Conservation (phyloP, 2,329 filamentous ascomycete genomes). For the Alternaria brassicae region DNA sequence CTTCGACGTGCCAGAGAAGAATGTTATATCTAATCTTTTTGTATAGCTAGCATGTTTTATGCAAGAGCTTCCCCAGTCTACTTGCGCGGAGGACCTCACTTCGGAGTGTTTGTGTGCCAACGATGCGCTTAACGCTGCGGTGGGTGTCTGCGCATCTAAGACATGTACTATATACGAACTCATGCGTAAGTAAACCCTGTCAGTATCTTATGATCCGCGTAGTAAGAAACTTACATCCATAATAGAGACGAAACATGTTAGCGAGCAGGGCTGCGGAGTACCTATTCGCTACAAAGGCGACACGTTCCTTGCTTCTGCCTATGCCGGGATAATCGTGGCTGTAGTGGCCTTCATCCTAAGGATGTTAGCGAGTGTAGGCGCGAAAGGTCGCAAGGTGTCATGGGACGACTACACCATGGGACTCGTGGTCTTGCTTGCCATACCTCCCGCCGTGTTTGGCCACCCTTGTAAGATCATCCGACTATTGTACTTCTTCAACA, state of each 20-base stretch:
- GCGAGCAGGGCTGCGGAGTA: constrained; percentile 44
- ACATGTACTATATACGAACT: constrained; percentile 49
- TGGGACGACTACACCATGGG: constrained; percentile 51
- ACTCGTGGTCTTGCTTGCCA: constrained; percentile 45
- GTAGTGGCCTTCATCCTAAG: constrained; percentile 44
- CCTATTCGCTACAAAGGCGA: constrained; percentile 46
- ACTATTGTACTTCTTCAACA: too few species aligned
- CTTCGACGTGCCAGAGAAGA: not conserved
- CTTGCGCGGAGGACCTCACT: constrained; percentile 49
- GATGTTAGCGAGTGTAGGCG: constrained; percentile 44
- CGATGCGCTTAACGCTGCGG: constrained; percentile 36
- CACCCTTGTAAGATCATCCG: constrained; percentile 1
- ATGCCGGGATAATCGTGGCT: constrained; percentile 41
- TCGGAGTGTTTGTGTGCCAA: constrained; percentile 52
- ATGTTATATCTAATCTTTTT: constrained; percentile 5
- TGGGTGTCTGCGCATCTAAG: constrained; percentile 46
- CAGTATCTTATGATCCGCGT: not conserved
- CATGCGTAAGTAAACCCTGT: constrained; percentile 29
- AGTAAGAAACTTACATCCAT: not conserved
- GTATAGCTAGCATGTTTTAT: constrained; percentile 29
- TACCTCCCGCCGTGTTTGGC: constrained; percentile 32
- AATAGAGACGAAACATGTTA: constrained; percentile 50
- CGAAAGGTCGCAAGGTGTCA: constrained; percentile 45
- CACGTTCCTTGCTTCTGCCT: constrained; percentile 38
- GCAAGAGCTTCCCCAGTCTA: constrained; percentile 42